These are phyloP conservation scores for Annulohypoxylon truncatum DNA, from an alignment of 2,329 filamentous ascomycete genomes.

Conservation along the genomic window DNA sequence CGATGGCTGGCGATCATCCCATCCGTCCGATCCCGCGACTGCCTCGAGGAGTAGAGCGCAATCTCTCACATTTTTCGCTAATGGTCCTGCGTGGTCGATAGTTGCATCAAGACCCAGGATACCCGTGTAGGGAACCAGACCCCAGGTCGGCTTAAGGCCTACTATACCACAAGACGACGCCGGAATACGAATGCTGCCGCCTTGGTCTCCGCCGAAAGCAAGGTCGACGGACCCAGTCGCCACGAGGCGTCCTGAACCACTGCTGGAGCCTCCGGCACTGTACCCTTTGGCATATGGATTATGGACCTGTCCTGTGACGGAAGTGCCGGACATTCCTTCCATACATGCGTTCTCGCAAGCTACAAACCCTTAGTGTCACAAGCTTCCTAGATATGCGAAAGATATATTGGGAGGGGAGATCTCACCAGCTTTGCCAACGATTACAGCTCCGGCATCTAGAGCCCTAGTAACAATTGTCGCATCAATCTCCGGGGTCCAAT, in stretches of 20 bases:
- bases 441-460: conserved; percentile 55
- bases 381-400: background rate
- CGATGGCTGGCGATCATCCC: conserved; percentile 50
- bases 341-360: conserved; percentile 62
- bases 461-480: conserved; percentile 58
- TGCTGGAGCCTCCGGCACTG: conserved; percentile 58
- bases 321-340: conserved; percentile 56
- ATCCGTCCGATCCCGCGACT: conserved; percentile 49
- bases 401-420: background rate
- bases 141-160: conserved; percentile 51
- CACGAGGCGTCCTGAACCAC: conserved; percentile 59
- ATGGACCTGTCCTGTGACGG: conserved; percentile 59
- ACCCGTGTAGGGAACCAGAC: conserved; percentile 52
- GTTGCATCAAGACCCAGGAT: conserved; percentile 48
- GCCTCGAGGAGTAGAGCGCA: conserved; percentile 49
- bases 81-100: conserved; percentile 50
- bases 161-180: conserved; percentile 48
- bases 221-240: conserved; percentile 50
- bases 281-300: conserved; percentile 60
- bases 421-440: conserved; percentile 55
- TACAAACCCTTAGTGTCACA: conserved; percentile 19
- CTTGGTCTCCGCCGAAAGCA: conserved; percentile 52
- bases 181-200: conserved; percentile 51
- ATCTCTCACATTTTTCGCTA: conserved; percentile 47
- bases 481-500: conserved; percentile 55